Evolutionary conservation across 1,284 basidiomycete genomes (phyloP).

Genomic region (Pulveroboletus sp.): DNA sequence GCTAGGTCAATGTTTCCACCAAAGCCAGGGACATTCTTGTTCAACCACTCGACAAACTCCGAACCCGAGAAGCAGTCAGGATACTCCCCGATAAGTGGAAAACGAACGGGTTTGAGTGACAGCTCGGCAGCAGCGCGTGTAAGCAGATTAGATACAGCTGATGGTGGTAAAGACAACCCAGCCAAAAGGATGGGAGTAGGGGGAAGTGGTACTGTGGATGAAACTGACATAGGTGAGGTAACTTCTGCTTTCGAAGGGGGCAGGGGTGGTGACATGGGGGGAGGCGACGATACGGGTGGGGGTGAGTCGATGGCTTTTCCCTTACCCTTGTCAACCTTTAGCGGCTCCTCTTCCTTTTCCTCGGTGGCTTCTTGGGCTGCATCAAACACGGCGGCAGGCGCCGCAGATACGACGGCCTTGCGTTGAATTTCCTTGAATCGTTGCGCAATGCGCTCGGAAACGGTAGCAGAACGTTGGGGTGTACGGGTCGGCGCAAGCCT

Average conservation of each 20-base stretch:
- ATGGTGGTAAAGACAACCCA: slow-evolving; percentile 63
- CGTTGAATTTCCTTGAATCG: slow-evolving; percentile 73
- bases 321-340: slow-evolving; percentile 76
- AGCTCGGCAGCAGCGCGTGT: slow-evolving; percentile 61
- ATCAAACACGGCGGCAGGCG: slow-evolving; percentile 11
- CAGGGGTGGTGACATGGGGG: slow-evolving; percentile 54
- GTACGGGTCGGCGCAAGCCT: slow-evolving; percentile 50
- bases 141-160: slow-evolving; percentile 65
- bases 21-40: slow-evolving; percentile 64
- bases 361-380: slow-evolving; percentile 20
- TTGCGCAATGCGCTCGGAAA: slow-evolving; percentile 74
- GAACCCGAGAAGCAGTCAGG: slow-evolving; percentile 81
- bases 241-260: slow-evolving; percentile 40
- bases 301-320: slow-evolving; percentile 54
- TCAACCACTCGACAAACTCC: slow-evolving; percentile 75
- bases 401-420: slow-evolving; percentile 40
- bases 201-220: slow-evolving; percentile 36
- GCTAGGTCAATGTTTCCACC: slow-evolving; percentile 73
- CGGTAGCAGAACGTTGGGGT: slow-evolving; percentile 61
- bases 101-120: slow-evolving; percentile 60
- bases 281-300: slow-evolving; percentile 52
- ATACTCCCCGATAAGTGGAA: slow-evolving; percentile 86
- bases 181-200: slow-evolving; percentile 64
- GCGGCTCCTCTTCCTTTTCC: slow-evolving; percentile 40
- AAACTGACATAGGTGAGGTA: slow-evolving; percentile 25